phyloP scores from a whole-genome alignment of 768 basidiomycete species.

The Lyophyllum decastes region DNA sequence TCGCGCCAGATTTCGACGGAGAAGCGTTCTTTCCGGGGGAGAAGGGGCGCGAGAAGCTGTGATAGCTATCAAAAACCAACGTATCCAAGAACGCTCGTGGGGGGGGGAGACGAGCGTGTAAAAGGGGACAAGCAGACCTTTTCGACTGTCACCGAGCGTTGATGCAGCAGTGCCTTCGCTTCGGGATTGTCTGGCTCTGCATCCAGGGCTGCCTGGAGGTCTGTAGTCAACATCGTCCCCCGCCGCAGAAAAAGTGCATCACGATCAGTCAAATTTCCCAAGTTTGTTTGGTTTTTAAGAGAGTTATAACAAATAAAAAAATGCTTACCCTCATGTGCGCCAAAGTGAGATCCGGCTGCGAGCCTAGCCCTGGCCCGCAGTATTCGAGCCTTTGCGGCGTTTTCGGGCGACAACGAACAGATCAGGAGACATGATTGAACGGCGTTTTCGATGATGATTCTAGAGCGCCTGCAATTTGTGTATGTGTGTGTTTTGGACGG shows the following conservation, averaged over 20 bases:
- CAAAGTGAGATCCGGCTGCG: slow-evolving; percentile 57
- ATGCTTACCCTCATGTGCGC: slow-evolving; percentile 65
- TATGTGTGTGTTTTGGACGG: background rate
- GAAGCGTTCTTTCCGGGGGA: slow-evolving; percentile 51
- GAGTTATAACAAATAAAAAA: no score
- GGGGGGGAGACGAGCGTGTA: no score
- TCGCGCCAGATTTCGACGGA: slow-evolving; percentile 75
- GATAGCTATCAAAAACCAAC: background rate
- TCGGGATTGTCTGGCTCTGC: slow-evolving; percentile 72
- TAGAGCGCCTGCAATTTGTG: slow-evolving; percentile 42
- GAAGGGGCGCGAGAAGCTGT: slow-evolving; percentile 42
- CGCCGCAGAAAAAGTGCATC: background rate
- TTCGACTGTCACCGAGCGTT: slow-evolving; percentile 55
- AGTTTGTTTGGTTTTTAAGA: no score
- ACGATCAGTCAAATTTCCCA: slow-evolving; percentile 5
- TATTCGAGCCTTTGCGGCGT: slow-evolving; percentile 60
- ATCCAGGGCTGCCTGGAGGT: slow-evolving; percentile 64
- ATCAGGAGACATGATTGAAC: slow-evolving; percentile 71
- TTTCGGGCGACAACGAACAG: slow-evolving; percentile 49
- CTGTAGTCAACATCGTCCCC: slow-evolving; percentile 32
- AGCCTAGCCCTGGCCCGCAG: slow-evolving; percentile 68
- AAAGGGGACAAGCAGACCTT: slow-evolving; percentile 42
- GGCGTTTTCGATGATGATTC: slow-evolving; percentile 70
- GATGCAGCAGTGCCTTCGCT: slow-evolving; percentile 59
- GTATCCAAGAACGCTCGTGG: background rate